Percentiles rank a stretch among this genome's conserved stretches.
Evolutionary conservation across 2,329 filamentous ascomycete genomes (phyloP).

Genomic region (Bipolaris victoriae): DNA sequence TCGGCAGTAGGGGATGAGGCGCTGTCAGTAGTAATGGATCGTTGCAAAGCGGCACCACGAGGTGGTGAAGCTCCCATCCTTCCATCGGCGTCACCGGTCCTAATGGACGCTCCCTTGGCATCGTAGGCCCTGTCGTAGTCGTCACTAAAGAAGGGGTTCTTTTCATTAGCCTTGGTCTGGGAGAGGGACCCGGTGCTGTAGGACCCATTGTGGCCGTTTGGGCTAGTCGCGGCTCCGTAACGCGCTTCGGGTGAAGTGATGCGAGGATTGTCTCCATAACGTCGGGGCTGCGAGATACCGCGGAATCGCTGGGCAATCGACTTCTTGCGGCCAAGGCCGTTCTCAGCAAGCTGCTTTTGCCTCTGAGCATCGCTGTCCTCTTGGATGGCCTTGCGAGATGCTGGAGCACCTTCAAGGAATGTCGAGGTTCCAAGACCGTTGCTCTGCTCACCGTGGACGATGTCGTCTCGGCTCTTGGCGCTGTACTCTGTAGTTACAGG

Average conservation of each 20-base stretch:
- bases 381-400: constrained; percentile 77
- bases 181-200: constrained; percentile 50
- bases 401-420: constrained; percentile 92
- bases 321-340: constrained; percentile 81
- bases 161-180: constrained; percentile 50
- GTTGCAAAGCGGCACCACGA: constrained; percentile 38
- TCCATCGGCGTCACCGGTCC: constrained; percentile 51
- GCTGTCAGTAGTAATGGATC: constrained; percentile 44
- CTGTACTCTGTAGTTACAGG: constrained; percentile 42
- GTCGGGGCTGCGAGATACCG: constrained; percentile 76
- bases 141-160: constrained; percentile 78
- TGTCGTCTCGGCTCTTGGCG: constrained; percentile 60
- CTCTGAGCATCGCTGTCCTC: constrained; percentile 70
- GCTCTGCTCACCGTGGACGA: constrained; percentile 83
- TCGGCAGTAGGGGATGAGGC: constrained; percentile 29
- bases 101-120: constrained; percentile 66
- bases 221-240: constrained; percentile 43
- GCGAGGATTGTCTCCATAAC: constrained; percentile 54
- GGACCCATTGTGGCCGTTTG: constrained; percentile 28
- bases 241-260: constrained; percentile 62
- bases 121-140: constrained; percentile 76
- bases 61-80: constrained; percentile 37
- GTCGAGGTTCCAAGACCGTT: constrained; percentile 90
- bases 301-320: constrained; percentile 91
- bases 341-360: constrained; percentile 41